phyloP scores from a whole-genome alignment of 2,329 filamentous ascomycete genomes.

The Aspergillus udagawae region DNA sequence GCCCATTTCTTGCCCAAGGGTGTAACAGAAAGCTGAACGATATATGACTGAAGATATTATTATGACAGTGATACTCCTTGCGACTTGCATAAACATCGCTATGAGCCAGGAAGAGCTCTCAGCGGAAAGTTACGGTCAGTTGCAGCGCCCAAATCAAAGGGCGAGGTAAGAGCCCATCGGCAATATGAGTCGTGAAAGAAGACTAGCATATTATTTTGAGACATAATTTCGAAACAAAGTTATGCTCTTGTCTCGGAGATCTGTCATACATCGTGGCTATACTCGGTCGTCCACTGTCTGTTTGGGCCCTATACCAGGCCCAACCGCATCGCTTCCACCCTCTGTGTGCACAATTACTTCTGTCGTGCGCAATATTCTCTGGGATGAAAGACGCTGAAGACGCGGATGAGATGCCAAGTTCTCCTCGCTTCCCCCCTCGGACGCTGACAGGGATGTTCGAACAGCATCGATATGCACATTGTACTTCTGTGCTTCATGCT shows the following conservation, averaged over 20 bases:
- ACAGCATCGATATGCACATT: neutral
- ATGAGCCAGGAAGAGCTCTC: neutral
- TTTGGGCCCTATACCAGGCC: neutral
- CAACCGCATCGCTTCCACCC: neutral
- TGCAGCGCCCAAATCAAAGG: neutral
- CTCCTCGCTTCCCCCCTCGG: neutral
- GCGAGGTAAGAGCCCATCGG: neutral
- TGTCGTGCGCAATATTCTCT: neutral
- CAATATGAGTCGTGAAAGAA: neutral
- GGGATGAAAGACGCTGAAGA: neutral
- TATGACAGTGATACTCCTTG: neutral
- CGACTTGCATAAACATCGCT: neutral
- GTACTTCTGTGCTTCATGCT: neutral
- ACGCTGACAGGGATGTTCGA: neutral
- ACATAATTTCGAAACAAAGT: neutral
- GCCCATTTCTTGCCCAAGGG: neutral
- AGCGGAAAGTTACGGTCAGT: neutral
- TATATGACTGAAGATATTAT: neutral
- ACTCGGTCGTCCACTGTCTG: neutral
- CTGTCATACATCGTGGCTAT: neutral
- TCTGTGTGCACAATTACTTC: neutral
- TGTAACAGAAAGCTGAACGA: neutral
- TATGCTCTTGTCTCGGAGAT: neutral
- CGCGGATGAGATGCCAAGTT: neutral
- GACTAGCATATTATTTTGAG: neutral